A percentile compares a stretch with the other conserved stretches of the same genome.
Conservation (phyloP, 2,329 filamentous ascomycete genomes). For the Myrmaecium sp. region DNA sequence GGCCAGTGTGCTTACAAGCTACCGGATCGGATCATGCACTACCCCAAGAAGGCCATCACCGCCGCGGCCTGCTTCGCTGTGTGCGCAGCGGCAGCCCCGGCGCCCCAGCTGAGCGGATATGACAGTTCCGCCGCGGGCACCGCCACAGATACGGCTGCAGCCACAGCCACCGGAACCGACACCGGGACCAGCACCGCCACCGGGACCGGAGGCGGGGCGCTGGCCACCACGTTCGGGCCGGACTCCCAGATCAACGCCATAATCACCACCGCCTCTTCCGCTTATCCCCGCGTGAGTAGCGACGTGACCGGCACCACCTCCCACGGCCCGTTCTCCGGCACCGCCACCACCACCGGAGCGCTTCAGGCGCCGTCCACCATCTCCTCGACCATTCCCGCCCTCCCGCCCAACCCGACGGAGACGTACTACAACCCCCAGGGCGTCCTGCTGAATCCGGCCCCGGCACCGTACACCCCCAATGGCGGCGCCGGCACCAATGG, state of each 20-base stretch:
- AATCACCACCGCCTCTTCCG: constrained; percentile 15
- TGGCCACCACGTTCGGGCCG: constrained; percentile 26
- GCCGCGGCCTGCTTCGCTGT: too few relatives aligned
- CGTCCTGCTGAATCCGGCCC: constrained; percentile 46
- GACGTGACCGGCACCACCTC: constrained; percentile 41
- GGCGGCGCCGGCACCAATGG: constrained; percentile 63
- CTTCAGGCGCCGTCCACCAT: constrained; percentile 37
- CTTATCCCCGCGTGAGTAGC: constrained; percentile 29
- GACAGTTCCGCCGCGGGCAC: too few relatives aligned
- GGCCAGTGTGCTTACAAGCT: too few relatives aligned
- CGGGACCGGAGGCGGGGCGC: too few relatives aligned
- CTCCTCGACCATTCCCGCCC: constrained; percentile 38
- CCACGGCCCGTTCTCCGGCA: constrained; percentile 53
- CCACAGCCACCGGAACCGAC: too few relatives aligned
- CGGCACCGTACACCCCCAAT: constrained; percentile 53
- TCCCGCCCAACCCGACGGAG: constrained; percentile 42
- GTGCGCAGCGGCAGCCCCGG: too few relatives aligned
- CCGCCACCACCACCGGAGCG: constrained; percentile 53
- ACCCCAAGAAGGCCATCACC: too few relatives aligned
- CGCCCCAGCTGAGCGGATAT: too few relatives aligned
- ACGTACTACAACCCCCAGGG: constrained; percentile 59
- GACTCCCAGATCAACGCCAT: constrained; percentile 24
- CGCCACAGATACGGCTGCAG: too few relatives aligned
- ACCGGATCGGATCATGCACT: too few relatives aligned
- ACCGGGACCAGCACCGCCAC: too few relatives aligned